Conservation (phyloP, 352 stramenopile genomes). For the Globisporangium okanoganense region DNA sequence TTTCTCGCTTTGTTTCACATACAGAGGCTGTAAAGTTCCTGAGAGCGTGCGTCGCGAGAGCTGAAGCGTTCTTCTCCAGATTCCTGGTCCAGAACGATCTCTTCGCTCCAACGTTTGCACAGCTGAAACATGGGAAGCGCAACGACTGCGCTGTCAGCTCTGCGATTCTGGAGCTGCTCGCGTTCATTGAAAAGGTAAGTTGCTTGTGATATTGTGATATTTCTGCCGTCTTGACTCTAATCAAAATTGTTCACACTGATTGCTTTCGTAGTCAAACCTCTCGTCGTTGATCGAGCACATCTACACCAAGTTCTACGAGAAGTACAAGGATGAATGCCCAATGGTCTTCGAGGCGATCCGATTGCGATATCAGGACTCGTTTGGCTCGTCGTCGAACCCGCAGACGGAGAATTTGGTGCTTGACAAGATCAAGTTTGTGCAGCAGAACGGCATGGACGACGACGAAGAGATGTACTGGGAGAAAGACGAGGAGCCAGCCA, state of each 20-base stretch:
- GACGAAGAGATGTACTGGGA: constrained; percentile 82
- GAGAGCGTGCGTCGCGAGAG: constrained; percentile 60
- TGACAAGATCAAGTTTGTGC: constrained; percentile 51
- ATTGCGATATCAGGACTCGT: constrained; percentile 47
- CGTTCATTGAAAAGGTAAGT: constrained; percentile 72
- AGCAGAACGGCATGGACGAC: constrained; percentile 50
- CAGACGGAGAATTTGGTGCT: constrained; percentile 18
- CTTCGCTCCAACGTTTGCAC: constrained; percentile 49
- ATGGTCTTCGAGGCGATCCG: constrained; percentile 73
- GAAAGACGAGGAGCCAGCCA: constrained; percentile 50
- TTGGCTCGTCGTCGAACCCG: constrained; percentile 24
- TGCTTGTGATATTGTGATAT: background rate
- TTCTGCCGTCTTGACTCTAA: too few species aligned
- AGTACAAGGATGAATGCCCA: constrained; percentile 62
- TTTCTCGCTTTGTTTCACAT: background rate
- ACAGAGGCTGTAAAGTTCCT: constrained; percentile 80
- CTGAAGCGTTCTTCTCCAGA: constrained; percentile 79
- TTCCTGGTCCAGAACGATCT: constrained; percentile 79
- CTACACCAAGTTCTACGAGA: constrained; percentile 76
- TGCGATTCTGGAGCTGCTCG: constrained; percentile 67
- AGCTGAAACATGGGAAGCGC: constrained; percentile 42
- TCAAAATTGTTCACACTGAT: too few species aligned
- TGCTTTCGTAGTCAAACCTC: constrained; percentile 43
- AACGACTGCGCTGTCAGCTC: constrained; percentile 65
- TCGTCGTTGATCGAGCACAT: constrained; percentile 72